These are phyloP conservation scores for Phytopythium mirpurense DNA, from an alignment of 352 stramenopile genomes.

Conservation along the genomic window DNA sequence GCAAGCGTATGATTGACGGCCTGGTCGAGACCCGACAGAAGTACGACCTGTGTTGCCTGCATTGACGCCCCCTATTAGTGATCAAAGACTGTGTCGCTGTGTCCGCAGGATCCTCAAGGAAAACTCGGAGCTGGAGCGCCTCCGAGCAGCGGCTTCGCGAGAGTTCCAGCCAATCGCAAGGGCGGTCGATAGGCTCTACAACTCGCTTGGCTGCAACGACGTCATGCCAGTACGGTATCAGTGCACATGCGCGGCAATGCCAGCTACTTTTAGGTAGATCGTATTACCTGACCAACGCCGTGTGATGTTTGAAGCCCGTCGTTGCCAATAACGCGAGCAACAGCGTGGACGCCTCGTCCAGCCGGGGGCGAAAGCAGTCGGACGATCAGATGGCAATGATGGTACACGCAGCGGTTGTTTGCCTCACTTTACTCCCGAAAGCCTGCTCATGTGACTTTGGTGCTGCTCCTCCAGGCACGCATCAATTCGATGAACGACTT, in stretches of 20 bases:
- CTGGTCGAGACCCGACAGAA: constrained; percentile 67
- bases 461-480: constrained; percentile 29
- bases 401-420: constrained; percentile 17
- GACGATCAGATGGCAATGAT: constrained; percentile 76
- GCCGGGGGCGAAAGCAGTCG: constrained; percentile 53
- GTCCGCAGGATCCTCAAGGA: constrained; percentile 62
- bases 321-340: constrained; percentile 9
- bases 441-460: too few relatives aligned
- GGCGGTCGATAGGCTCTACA: constrained; percentile 73
- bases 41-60: constrained; percentile 15
- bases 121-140: constrained; percentile 65
- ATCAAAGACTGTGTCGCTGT: background rate
- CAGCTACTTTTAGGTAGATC: too few relatives aligned
- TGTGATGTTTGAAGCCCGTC: constrained; percentile 1
- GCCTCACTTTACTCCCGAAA: background rate
- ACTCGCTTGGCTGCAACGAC: constrained; percentile 74
- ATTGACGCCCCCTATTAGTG: background rate
- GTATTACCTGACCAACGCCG: background rate
- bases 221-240: constrained; percentile 45
- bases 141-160: constrained; percentile 44
- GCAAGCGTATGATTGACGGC: constrained; percentile 69
- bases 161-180: constrained; percentile 74
- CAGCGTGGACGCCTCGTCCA: constrained; percentile 27
- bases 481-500: constrained; percentile 87
- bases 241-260: background rate